Evolutionary conservation across 129 eudicot species (phyloP).

Genomic region (Artemisia annua): DNA sequence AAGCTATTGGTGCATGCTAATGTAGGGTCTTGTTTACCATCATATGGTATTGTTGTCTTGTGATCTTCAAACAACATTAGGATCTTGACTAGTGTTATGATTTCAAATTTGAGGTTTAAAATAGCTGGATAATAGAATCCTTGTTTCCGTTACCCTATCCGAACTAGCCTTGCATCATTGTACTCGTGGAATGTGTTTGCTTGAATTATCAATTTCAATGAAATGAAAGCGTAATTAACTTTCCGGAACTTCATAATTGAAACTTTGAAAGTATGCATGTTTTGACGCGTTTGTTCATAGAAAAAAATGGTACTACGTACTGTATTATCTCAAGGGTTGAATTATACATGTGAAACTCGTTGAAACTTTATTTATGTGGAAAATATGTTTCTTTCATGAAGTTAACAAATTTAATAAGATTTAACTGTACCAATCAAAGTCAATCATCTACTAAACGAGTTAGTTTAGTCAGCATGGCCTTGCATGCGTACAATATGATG

Average conservation of each 20-base stretch:
- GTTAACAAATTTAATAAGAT: not conserved
- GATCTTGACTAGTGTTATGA: conserved; percentile 11
- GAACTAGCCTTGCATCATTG: not conserved
- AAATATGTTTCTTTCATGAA: not conserved
- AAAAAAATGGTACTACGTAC: not conserved
- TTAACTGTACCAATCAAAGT: not conserved
- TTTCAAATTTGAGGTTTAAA: conserved; percentile 7
- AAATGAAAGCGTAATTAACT: too few species aligned
- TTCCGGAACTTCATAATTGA: too few species aligned
- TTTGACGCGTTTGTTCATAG: not conserved
- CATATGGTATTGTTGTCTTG: conserved; percentile 22
- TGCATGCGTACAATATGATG: conserved; percentile 32
- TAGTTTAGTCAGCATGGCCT: not conserved
- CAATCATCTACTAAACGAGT: not conserved
- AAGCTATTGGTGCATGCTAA: conserved; percentile 46
- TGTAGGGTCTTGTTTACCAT: conserved; percentile 35
- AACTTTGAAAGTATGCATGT: too few species aligned
- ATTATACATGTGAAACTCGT: not conserved
- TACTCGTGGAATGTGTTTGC: not conserved
- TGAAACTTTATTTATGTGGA: too few species aligned
- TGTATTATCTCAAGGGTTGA: not conserved
- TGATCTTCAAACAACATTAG: conserved; percentile 16
- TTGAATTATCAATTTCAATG: not conserved
- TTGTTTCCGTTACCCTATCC: conserved; percentile 1
- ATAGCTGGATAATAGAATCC: not conserved